phyloP scores from a whole-genome alignment of 192 early-diverging fungal species.

The Linnemannia exigua region DNA sequence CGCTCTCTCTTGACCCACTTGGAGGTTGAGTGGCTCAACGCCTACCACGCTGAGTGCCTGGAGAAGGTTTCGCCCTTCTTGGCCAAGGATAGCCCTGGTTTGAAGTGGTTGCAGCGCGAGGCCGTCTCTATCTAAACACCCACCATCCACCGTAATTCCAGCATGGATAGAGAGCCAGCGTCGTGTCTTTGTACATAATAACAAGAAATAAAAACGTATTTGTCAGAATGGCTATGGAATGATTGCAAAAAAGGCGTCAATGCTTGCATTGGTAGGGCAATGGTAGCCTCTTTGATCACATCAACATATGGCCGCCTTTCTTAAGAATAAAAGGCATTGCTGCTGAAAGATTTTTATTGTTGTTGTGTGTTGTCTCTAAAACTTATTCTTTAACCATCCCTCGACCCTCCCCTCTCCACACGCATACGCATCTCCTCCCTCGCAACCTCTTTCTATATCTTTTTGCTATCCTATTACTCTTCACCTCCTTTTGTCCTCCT shows the following conservation, averaged over 20 bases:
- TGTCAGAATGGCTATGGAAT: background rate
- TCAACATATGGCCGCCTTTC: background rate
- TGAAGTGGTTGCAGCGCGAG: slow-evolving; percentile 89
- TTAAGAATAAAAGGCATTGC: too few species aligned
- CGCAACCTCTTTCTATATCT: background rate
- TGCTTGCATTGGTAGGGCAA: background rate
- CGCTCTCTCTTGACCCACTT: slow-evolving; percentile 73
- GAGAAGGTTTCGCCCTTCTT: slow-evolving; percentile 87
- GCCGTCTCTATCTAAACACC: slow-evolving; percentile 74
- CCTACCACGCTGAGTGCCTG: slow-evolving; percentile 83
- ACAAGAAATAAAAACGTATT: background rate
- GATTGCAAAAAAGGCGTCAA: background rate
- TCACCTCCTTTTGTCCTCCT: background rate
- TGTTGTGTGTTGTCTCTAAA: too few species aligned
- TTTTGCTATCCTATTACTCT: background rate
- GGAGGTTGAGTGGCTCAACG: slow-evolving; percentile 91
- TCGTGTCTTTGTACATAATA: slow-evolving; percentile 4
- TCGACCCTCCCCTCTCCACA: background rate
- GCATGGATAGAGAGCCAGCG: background rate
- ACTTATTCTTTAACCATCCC: background rate
- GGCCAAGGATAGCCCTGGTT: slow-evolving; percentile 71
- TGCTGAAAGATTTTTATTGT: too few species aligned
- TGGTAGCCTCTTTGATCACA: too few species aligned
- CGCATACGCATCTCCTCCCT: background rate
- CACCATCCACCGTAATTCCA: background rate